Percentiles rank a stretch among this genome's conserved stretches.
Evolutionary conservation across 352 stramenopile species (phyloP).

Genomic region (Pythium plurisporium): DNA sequence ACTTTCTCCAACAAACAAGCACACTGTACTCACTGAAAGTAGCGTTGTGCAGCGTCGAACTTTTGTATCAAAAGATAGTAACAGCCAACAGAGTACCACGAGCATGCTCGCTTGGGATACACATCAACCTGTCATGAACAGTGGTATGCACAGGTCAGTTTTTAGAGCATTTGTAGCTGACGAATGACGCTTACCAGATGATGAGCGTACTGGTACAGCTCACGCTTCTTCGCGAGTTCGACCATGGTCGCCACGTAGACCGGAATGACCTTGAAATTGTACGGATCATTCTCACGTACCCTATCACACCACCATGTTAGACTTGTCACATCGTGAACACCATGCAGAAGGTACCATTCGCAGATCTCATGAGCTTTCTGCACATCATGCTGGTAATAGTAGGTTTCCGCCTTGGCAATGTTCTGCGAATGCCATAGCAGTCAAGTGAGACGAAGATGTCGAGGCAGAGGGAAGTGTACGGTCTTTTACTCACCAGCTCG

Average conservation of each 20-base stretch:
- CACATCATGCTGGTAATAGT: slow-evolving; percentile 86
- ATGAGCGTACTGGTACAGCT: slow-evolving; percentile 95
- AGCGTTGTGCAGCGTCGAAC: slow-evolving; percentile 93
- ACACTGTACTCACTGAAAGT: slow-evolving; percentile 82
- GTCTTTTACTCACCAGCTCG: slow-evolving; percentile 48
- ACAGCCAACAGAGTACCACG: slow-evolving; percentile 96
- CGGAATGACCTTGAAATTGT: slow-evolving; percentile 73
- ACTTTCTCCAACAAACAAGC: neutral
- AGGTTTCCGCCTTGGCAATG: slow-evolving; percentile 71
- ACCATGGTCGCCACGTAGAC: slow-evolving; percentile 90
- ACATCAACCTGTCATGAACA: slow-evolving; percentile 77
- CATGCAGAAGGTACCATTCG: slow-evolving; percentile 45
- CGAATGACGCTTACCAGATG: slow-evolving; percentile 63
- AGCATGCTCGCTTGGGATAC: slow-evolving; percentile 89
- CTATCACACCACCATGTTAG: too few species aligned
- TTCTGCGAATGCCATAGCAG: slow-evolving; percentile 31
- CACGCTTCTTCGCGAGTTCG: slow-evolving; percentile 89
- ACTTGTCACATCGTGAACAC: too few species aligned
- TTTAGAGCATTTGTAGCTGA: neutral
- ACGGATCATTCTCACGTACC: slow-evolving; percentile 70
- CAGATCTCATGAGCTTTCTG: slow-evolving; percentile 76
- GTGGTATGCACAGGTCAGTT: neutral
- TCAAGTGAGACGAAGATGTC: too few species aligned
- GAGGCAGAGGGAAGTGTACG: too few species aligned
- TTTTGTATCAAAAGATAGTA: slow-evolving; percentile 96